Evolutionary conservation across 2,329 filamentous ascomycete genomes (phyloP).

Genomic region (Colletotrichum sp.): DNA sequence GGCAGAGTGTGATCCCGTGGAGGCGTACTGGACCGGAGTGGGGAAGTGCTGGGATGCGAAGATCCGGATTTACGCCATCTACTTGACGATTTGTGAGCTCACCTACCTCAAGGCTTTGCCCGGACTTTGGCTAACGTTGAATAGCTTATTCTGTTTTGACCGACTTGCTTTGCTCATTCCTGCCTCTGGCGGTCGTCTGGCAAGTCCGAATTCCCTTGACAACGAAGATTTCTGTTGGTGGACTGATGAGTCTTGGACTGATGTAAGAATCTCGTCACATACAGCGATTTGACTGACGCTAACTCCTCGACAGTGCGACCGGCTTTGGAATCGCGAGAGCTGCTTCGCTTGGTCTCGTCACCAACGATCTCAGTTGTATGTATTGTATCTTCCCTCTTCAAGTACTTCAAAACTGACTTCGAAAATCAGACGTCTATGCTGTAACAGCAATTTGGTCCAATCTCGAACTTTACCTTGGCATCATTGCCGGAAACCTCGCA

Average conservation of each 20-base stretch:
- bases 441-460: constrained; percentile 43
- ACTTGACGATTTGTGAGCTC: constrained; percentile 32
- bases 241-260: constrained; percentile 35
- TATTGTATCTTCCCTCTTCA: not conserved
- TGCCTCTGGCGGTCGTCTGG: constrained; percentile 37
- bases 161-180: constrained; percentile 28
- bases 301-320: constrained; percentile 23
- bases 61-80: constrained; percentile 37
- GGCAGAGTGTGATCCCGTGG: constrained; percentile 34
- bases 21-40: constrained; percentile 33
- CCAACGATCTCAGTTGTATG: constrained; percentile 29
- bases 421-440: constrained; percentile 32
- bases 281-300: not conserved
- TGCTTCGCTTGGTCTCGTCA: constrained; percentile 26
- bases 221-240: constrained; percentile 34
- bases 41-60: constrained; percentile 34
- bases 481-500: constrained; percentile 37
- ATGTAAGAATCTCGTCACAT: constrained; percentile 18
- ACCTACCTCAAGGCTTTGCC: rapidly evolving
- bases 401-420: not conserved
- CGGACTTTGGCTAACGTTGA: not conserved
- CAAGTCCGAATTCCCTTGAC: constrained; percentile 32
- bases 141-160: constrained; percentile 30
- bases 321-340: constrained; percentile 29
- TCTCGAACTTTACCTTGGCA: constrained; percentile 40